Evolutionary conservation across 768 basidiomycete species (phyloP).

Genomic region (Tephrocybe sp.): DNA sequence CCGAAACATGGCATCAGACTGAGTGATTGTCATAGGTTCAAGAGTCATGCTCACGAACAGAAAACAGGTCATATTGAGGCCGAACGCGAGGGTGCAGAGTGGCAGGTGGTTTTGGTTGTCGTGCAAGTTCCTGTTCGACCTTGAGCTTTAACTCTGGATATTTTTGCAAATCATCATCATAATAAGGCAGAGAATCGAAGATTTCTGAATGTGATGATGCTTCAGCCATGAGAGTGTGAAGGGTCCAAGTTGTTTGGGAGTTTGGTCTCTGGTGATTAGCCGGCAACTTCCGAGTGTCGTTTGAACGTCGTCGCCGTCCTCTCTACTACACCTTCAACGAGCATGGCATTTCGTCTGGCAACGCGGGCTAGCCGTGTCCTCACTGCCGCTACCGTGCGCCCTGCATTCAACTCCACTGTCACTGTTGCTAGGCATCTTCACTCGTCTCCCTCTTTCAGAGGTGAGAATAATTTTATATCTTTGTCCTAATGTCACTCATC

Average conservation of each 20-base stretch:
- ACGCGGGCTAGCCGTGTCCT: conserved; percentile 42
- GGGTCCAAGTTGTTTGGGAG: not conserved
- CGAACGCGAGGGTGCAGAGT: conserved; percentile 70
- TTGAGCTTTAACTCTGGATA: conserved; percentile 68
- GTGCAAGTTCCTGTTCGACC: conserved; percentile 74
- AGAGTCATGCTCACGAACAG: conserved; percentile 50
- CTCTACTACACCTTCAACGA: conserved; percentile 4
- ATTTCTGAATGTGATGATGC: conserved; percentile 30
- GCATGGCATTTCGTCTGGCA: conserved; percentile 46
- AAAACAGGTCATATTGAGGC: conserved; percentile 62
- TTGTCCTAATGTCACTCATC: not conserved
- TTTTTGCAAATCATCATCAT: conserved; percentile 87
- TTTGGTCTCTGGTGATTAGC: not conserved
- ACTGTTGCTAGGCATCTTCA: conserved; percentile 41
- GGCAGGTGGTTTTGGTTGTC: conserved; percentile 60
- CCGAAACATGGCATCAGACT: conserved; percentile 3
- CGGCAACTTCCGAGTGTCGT: conserved; percentile 20
- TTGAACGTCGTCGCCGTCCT: conserved; percentile 1
- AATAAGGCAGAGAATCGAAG: conserved; percentile 90
- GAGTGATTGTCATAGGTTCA: not conserved
- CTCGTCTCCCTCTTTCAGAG: conserved; percentile 44
- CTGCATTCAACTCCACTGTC: conserved; percentile 21
- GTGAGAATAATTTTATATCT: conserved; percentile 26
- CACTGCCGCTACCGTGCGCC: conserved; percentile 35
- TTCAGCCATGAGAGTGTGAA: conserved; percentile 22